Evolutionary conservation across 192 early-diverging fungal genomes (phyloP), one percentile per base, ranked within the genome.

Genomic region (Backusella mclennaniae): DNA sequence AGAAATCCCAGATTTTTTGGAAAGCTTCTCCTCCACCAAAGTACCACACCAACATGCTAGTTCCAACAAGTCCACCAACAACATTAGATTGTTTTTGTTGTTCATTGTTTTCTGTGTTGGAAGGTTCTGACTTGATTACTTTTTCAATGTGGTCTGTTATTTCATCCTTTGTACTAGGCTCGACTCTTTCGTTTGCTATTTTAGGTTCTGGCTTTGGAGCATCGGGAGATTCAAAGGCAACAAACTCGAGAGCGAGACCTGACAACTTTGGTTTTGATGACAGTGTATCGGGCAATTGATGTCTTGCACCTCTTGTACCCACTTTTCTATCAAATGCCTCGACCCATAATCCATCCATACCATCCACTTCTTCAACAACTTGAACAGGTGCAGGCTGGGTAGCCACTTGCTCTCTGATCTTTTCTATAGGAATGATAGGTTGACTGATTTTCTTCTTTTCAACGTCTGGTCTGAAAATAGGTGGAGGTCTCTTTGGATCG

Each of bases 241-340:
- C 56, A 63, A 63, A 63, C 23, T 63, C 56, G 9, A 63, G 56
- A 4, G 9, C 56, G 26, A 63, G 56, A 11, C 23, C 56, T 11
- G 21, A 14, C n/a, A 63, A 29, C 21, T 26, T 49, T 29, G 70
- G 70, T 33, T 41, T 15, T 26, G 70, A 8, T 2, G 70, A 71
- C 17, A 71, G 19, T 29, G 70, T 71, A 19, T 71, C 70, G 8
- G 29, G 29, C 17, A 71, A 33, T 17, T 46, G 9, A 8, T 26
- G 21, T 26, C 56, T 35, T 67, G 74, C 66, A 19, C 73, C 73
- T 29, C 76, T 52, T 14, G 76, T 72, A 17, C 53, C 42, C 6
- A 77, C 76, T 53, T 81, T 81, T 59, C 38, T 49, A 56, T 81
- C 76, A 74, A 81, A 81, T 21, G 80, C 80, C 44, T 81, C 66